These are phyloP conservation scores for Clarireedia paspali DNA, from an alignment of 2,329 filamentous ascomycete genomes.

Conservation along the genomic window DNA sequence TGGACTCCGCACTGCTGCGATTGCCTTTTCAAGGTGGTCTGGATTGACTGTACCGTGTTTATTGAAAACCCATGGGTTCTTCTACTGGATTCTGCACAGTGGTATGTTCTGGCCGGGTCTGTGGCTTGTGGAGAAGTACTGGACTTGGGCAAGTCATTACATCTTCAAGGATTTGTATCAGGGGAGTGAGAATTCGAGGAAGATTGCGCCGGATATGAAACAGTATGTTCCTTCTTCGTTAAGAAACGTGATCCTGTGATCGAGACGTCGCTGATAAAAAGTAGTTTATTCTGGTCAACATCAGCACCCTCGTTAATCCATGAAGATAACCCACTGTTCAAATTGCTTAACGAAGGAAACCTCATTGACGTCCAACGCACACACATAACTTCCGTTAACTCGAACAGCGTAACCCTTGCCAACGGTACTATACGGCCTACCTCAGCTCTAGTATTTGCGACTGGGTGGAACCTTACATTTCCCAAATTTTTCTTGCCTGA, in stretches of 20 bases:
- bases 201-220: conserved; percentile 4
- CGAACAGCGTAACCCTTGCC: neutral
- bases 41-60: conserved; percentile 3
- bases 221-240: neutral
- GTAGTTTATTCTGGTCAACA: conserved; percentile 8
- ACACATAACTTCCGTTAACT: neutral
- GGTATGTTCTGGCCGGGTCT: conserved; percentile 9
- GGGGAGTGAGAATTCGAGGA: conserved; percentile 5
- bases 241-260: neutral
- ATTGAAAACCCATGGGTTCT: conserved; percentile 10
- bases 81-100: conserved; percentile 12
- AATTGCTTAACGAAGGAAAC: neutral
- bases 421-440: neutral
- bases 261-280: neutral
- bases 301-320: conserved; percentile 5
- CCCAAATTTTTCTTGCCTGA: conserved; percentile 4
- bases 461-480: conserved; percentile 7
- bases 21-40: conserved; percentile 5
- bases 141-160: conserved; percentile 4
- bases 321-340: neutral
- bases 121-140: conserved; percentile 7
- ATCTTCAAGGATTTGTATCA: conserved; percentile 6
- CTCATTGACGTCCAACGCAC: conserved; percentile 3
- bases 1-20: conserved; percentile 5
- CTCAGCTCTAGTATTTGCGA: conserved; percentile 4